Conservation (phyloP, 2,329 filamentous ascomycete genomes). For the Neopestalotiopsis clavispora region DNA sequence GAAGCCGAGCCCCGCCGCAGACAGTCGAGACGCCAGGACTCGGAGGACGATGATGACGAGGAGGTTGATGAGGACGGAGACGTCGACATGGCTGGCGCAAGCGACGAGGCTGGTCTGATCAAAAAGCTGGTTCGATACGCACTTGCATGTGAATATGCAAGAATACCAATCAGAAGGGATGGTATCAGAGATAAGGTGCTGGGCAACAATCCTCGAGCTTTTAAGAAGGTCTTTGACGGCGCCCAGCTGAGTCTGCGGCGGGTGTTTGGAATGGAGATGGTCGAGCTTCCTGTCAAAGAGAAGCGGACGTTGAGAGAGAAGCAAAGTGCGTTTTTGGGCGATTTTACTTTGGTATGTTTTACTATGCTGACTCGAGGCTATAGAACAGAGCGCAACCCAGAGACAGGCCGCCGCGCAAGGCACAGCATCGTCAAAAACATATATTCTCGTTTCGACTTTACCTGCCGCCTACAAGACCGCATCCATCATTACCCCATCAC, state of each 20-base stretch:
- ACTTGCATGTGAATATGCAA: constrained; percentile 68
- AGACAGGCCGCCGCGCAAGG: constrained; percentile 48
- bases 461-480: constrained; percentile 70
- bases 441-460: constrained; percentile 77
- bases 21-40: constrained; percentile 30
- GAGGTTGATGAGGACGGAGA: constrained; percentile 30
- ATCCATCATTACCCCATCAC: constrained; percentile 70
- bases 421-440: constrained; percentile 68
- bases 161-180: constrained; percentile 63
- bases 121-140: constrained; percentile 74
- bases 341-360: not conserved
- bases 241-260: constrained; percentile 74
- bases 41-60: constrained; percentile 42
- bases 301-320: constrained; percentile 80
- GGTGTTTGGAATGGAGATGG: constrained; percentile 91
- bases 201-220: constrained; percentile 70
- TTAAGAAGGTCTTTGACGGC: constrained; percentile 76
- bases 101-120: constrained; percentile 56
- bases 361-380: constrained; percentile 9
- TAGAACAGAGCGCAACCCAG: constrained; percentile 39
- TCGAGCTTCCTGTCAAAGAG: constrained; percentile 80
- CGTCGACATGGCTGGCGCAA: constrained; percentile 33
- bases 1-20: constrained; percentile 34
- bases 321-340: constrained; percentile 58
- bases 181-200: constrained; percentile 75